Base-by-base conservation (phyloP, 176 grass and related monocot genomes). In the Rhipidocladum racemiflorum region DNA sequence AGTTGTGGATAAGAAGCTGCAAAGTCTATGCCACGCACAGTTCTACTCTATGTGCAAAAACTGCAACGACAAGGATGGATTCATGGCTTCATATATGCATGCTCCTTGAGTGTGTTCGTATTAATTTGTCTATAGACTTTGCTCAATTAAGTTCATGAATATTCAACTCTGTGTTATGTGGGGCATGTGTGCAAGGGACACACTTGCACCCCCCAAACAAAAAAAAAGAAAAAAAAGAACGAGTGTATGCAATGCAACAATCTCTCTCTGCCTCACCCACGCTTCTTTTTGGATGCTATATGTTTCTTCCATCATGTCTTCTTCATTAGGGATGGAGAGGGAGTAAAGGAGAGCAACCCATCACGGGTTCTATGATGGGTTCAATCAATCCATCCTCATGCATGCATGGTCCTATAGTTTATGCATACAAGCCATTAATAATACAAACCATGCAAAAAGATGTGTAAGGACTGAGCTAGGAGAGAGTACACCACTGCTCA, bases 321-420 rank as follows among this genome's bases (percentile, higher is more conserved):
- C 0, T 63, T 90, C 87, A 89, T 80, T 55, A 44, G 64, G 77
- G 17, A 16, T 44, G 16, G 84, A 73, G 27, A 74, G 24, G 25
- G 53, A 67, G 40, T 68, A 84, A 68, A 84, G 62, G 45, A 61
- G 53, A 81, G 59, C 55, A 20, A 46, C 51, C 77, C 77, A 84
- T 91, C 91, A 97, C 75, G 89, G 89, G 83, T 88, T 65, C 91
- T 71, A 91, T 94, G 91, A 97, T 91, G 87, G 59, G 89, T 94
- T 91, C 94, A 91, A 94, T 97, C 91, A 94, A 94, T 97, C 80
- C 76, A 84, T 88, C 84, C 67, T 38, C 64, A 80, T 87, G 72
- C 64, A 80, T 87, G 72, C 74, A 88, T 88, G 65, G 80, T 72
- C 62, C 78, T 53, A 40, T 53, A 40, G 16, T 55, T 0, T 13